Evolutionary conservation across 2,329 filamentous ascomycete species (phyloP), one percentile per base, ranked within the genome.

Genomic region (Phaeosphaeriaceae sp.): DNA sequence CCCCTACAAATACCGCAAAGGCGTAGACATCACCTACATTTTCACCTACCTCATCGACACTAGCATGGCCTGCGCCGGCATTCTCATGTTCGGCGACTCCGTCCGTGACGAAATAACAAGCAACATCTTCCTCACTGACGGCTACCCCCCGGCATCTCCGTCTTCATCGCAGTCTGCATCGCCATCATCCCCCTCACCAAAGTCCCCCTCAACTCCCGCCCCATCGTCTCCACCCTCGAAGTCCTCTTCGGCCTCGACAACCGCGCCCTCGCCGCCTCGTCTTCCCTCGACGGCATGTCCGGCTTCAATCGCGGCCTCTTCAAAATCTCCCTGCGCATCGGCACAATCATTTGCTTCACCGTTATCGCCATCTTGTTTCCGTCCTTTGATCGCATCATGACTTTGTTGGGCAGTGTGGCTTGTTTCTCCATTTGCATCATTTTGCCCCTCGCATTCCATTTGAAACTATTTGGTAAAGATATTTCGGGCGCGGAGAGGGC

Each of bases 371-470:
- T 89, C 34, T 59, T 87, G 2, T 83, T 88, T 66, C 92, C 92
- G 0, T 83, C 85, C 0, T 96, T 96, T 66, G 92, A 96, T 70
- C 87, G 87, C 43, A 92, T 96, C 67, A 96, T 96, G 87, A 89
- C 89, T 3, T 87, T 96, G 54, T 86, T 97, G 76, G 93, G 94
- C 11, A 90, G 89, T 32, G 88, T 92, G 3, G 82, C 96, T 13
- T 97, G 93, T 76, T 96, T 96, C 64, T 90, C 90, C 15, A 95
- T 97, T 58, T 97, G 93, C 74, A 87, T 97, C 58, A 92, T 96
- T 73, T 79, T 99, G 42, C 94, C 93, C 0, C 78, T 96, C 26
- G 83, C 87, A 4, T 97, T 99, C 69, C 92, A 97, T 67, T 76
- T 97, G 48, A 96, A 92, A 75, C 84, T 97, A 1, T 97, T 96